Conservation (phyloP, 2,329 filamentous ascomycete genomes). For the Scedosporium minutisporum region DNA sequence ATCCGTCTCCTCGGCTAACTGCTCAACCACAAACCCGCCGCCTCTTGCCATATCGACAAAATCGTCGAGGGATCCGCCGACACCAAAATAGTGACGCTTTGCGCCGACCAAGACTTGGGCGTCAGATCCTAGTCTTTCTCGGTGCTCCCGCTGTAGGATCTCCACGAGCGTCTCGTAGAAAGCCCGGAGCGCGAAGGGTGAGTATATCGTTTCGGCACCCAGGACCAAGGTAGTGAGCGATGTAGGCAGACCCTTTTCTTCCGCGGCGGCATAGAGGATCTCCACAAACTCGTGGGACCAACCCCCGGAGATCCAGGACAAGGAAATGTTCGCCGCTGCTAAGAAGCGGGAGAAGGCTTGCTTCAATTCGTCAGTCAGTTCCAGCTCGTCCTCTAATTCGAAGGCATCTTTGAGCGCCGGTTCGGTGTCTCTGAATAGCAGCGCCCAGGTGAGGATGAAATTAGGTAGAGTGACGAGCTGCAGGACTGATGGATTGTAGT, state of each 20-base stretch:
- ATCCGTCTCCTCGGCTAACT: slow-evolving; percentile 47
- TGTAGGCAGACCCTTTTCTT: background rate
- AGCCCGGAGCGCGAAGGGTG: slow-evolving; percentile 56
- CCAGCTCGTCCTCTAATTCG: slow-evolving; percentile 49
- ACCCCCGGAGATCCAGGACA: slow-evolving; percentile 64
- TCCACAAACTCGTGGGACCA: slow-evolving; percentile 60
- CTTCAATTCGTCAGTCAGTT: slow-evolving; percentile 49
- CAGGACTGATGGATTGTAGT: slow-evolving; percentile 73
- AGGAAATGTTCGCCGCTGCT: slow-evolving; percentile 33
- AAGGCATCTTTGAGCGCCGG: slow-evolving; percentile 35
- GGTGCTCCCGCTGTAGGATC: slow-evolving; percentile 39
- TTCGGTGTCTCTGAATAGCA: slow-evolving; percentile 29
- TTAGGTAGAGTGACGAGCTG: slow-evolving; percentile 74
- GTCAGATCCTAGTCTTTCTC: slow-evolving; percentile 22
- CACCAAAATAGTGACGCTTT: slow-evolving; percentile 76
- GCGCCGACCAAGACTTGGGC: slow-evolving; percentile 61
- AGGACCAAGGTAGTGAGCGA: slow-evolving; percentile 43
- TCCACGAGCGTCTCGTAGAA: slow-evolving; percentile 59
- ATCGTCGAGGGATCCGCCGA: slow-evolving; percentile 72
- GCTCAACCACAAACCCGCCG: slow-evolving; percentile 37
- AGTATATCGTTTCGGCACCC: slow-evolving; percentile 78
- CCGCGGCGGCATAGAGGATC: slow-evolving; percentile 34
- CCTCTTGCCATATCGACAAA: slow-evolving; percentile 47
- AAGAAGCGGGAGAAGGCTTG: slow-evolving; percentile 49
- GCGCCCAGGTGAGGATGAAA: slow-evolving; percentile 60